Conservation (phyloP, 768 basidiomycete species). For the Mycena alexandri region DNA sequence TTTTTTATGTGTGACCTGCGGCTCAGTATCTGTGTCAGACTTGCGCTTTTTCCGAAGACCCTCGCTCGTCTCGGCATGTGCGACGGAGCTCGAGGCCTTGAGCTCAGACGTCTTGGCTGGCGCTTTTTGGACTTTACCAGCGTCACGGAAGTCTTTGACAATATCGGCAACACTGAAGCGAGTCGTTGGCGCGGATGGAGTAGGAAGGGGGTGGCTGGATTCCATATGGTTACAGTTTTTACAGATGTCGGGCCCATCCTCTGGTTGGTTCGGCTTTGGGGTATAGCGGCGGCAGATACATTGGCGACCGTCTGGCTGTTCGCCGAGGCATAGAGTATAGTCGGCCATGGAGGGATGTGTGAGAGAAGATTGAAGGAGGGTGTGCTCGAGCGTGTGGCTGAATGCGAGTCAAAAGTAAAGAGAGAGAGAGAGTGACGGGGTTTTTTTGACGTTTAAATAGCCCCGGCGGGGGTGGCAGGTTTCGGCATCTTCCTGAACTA, state of each 20-base stretch:
- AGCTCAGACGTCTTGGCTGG: background rate
- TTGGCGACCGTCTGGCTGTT: background rate
- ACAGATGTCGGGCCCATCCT: background rate
- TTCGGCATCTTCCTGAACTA: no score
- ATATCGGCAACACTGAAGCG: background rate
- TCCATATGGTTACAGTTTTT: conserved; percentile 6
- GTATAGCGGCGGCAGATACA: background rate
- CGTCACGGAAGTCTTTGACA: background rate
- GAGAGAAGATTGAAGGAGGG: background rate
- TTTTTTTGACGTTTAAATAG: no score
- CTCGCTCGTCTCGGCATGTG: background rate
- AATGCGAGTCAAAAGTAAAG: background rate
- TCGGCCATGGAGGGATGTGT: background rate
- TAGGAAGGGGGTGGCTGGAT: background rate
- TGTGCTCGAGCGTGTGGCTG: background rate
- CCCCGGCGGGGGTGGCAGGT: no score
- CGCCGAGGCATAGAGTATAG: background rate
- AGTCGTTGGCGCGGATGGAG: background rate
- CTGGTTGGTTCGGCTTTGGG: background rate
- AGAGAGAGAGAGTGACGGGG: background rate
- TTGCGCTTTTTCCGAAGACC: conserved; percentile 1
- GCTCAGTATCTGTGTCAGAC: background rate
- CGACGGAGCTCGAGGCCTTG: background rate
- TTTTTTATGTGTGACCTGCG: background rate
- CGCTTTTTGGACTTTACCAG: background rate